A percentile compares a stretch with the other conserved stretches of the same genome.
Evolutionary conservation across 805 yeast species (phyloP).

Genomic region (Pichia heedii): DNA sequence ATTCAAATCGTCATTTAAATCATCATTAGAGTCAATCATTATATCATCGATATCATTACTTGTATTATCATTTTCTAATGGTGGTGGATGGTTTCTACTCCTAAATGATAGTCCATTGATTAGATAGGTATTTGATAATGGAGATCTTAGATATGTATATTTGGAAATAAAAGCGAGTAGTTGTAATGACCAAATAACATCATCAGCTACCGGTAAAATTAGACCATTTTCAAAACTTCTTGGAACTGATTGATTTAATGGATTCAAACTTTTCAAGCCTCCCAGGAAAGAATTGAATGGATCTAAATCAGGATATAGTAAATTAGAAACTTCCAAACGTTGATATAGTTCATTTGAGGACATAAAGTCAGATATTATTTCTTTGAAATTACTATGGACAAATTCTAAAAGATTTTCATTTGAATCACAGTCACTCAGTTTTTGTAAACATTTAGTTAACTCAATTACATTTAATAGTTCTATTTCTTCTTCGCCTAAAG

Average conservation of each 20-base stretch:
- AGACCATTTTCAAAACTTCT: conserved; percentile 56
- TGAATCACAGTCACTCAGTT: conserved; percentile 14
- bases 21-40: conserved; percentile 18
- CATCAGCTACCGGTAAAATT: conserved; percentile 86
- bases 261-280: neutral
- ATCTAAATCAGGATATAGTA: conserved; percentile 16
- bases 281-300: conserved; percentile 12
- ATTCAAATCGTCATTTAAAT: neutral
- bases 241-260: conserved; percentile 28
- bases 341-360: conserved; percentile 21
- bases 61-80: conserved; percentile 21
- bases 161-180: conserved; percentile 88
- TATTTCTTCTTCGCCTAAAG: conserved; percentile 19
- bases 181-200: conserved; percentile 88
- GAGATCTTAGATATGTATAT: conserved; percentile 69
- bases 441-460: conserved; percentile 23
- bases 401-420: neutral
- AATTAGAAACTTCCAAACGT: conserved; percentile 23
- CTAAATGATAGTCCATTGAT: conserved; percentile 60
- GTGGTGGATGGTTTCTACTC: conserved; percentile 27
- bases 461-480: conserved; percentile 20
- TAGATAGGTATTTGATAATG: conserved; percentile 65
- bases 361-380: conserved; percentile 18
- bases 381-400: conserved; percentile 16
- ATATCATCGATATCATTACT: conserved; percentile 21